Conservation (phyloP, 2,329 filamentous ascomycete genomes). For the Botrytis byssoidea region DNA sequence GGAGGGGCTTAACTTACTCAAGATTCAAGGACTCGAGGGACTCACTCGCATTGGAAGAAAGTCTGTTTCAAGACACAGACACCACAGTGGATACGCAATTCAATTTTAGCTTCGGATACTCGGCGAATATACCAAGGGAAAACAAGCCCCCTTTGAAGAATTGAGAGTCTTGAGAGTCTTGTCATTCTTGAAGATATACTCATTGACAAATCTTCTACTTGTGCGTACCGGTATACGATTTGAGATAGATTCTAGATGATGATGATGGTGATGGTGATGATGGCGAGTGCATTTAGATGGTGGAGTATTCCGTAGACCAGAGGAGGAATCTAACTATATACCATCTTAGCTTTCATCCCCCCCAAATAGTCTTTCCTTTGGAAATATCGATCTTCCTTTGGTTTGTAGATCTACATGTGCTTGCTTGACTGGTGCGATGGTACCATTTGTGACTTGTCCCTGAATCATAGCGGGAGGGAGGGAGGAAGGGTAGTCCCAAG, state of each 20-base stretch:
- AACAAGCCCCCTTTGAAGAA: not conserved
- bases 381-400: not conserved
- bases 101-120: not conserved
- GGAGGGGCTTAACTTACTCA: not conserved
- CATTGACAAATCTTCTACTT: not conserved
- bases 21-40: not conserved
- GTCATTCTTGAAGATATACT: not conserved
- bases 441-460: not conserved
- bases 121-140: not conserved
- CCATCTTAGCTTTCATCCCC: not conserved
- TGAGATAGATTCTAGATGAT: not conserved
- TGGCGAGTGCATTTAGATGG: no score
- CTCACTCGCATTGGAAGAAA: not conserved
- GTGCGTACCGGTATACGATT: not conserved
- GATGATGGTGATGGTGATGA: not conserved
- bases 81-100: not conserved
- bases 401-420: not conserved
- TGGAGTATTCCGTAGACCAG: not conserved
- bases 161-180: not conserved
- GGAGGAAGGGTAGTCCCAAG: not conserved
- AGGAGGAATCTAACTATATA: not conserved
- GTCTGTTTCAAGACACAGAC: not conserved
- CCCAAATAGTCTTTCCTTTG: not conserved
- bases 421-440: not conserved
- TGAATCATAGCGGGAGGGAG: not conserved